Evolutionary conservation across 1,284 basidiomycete genomes (phyloP).

Genomic region (Xerocomus amazonicus): DNA sequence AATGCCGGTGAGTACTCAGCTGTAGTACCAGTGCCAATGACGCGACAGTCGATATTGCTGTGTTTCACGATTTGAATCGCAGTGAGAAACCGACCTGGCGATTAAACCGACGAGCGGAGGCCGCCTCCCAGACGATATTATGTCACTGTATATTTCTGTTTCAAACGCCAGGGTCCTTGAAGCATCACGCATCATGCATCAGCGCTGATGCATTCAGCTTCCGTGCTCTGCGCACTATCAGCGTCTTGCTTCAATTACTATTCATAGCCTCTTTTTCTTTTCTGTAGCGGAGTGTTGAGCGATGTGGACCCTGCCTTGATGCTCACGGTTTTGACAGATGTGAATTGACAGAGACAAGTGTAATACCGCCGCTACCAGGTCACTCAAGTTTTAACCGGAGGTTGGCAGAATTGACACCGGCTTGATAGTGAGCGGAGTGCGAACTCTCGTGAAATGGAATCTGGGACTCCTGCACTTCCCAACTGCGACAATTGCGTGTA

Average conservation of each 20-base stretch:
- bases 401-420: background rate
- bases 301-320: too few species aligned
- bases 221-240: background rate
- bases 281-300: too few species aligned
- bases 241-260: background rate
- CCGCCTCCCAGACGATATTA: constrained; percentile 1
- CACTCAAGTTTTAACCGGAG: background rate
- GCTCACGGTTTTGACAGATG: background rate
- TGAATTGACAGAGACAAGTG: background rate
- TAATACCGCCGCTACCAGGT: background rate
- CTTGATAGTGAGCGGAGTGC: constrained; percentile 16
- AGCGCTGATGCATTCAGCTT: too few species aligned
- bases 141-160: background rate
- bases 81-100: constrained; percentile 8
- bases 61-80: background rate
- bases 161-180: background rate
- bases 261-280: background rate
- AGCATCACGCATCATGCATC: background rate
- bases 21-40: background rate
- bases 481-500: constrained; percentile 19
- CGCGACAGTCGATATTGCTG: constrained; percentile 5
- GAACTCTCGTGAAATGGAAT: constrained; percentile 18
- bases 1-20: constrained; percentile 6
- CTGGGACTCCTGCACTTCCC: constrained; percentile 14
- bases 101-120: constrained; percentile 3